Evolutionary conservation across 257 asterid species (phyloP).

Genomic region (Eucommia ulmoides): DNA sequence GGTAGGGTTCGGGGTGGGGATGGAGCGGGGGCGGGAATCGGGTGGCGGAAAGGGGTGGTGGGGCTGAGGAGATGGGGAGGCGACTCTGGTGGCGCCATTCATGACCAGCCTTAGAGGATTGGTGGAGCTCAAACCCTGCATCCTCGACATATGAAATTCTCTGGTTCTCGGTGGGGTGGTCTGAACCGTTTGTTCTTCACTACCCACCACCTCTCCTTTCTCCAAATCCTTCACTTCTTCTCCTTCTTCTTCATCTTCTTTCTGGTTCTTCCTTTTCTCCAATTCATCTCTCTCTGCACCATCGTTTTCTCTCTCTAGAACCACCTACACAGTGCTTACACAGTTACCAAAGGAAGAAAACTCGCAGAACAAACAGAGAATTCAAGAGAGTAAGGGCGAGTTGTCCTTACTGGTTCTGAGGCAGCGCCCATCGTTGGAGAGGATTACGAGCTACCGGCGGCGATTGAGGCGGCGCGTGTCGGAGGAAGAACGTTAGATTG

Average conservation of each 20-base stretch:
- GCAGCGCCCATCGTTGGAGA: too few species aligned
- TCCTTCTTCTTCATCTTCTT: conserved; percentile 20
- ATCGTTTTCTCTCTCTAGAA: too few species aligned
- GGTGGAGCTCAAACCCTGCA: conserved; percentile 71
- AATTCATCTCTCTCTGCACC: too few species aligned
- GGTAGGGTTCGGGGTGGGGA: conserved; percentile 48
- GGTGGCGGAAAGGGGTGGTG: conserved; percentile 24
- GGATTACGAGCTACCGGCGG: too few species aligned
- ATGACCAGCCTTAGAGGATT: conserved; percentile 77
- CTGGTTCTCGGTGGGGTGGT: conserved; percentile 20
- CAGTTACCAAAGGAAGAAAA: too few species aligned
- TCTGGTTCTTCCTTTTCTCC: conserved; percentile 8
- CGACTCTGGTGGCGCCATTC: conserved; percentile 63
- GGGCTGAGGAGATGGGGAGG: conserved; percentile 50
- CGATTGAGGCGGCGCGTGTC: too few species aligned
- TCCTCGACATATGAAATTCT: conserved; percentile 52
- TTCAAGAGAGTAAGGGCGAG: too few species aligned
- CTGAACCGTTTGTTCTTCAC: conserved; percentile 21
- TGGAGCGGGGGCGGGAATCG: conserved; percentile 13
- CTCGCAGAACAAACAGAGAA: too few species aligned
- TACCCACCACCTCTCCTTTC: conserved; percentile 40
- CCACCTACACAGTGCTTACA: too few species aligned
- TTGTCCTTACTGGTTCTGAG: too few species aligned
- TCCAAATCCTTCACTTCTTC: conserved; percentile 52
- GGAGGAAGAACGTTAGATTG: too few species aligned